Evolutionary conservation across 1,284 basidiomycete species (phyloP).

Genomic region (Ustilago esculenta): DNA sequence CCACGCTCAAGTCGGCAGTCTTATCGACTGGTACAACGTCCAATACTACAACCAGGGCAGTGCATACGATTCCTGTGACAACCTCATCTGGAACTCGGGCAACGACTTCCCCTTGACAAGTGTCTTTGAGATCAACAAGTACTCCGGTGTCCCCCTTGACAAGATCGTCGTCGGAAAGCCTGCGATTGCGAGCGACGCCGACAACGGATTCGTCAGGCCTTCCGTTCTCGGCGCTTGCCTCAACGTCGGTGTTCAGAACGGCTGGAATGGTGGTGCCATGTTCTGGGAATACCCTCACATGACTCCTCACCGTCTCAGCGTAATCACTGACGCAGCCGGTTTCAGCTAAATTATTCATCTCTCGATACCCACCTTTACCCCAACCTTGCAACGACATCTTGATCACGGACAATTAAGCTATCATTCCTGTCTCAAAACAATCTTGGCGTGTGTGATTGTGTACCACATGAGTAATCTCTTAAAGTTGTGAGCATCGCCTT

Average conservation of each 20-base stretch:
- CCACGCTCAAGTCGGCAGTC: slow-evolving; percentile 39
- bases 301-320: slow-evolving; percentile 39
- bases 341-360: slow-evolving; percentile 10
- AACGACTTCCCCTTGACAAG: slow-evolving; percentile 71
- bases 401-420: slow-evolving; percentile 33
- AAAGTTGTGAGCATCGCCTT: no score
- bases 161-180: slow-evolving; percentile 76
- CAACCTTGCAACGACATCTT: slow-evolving; percentile 14
- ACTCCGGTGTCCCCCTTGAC: slow-evolving; percentile 70
- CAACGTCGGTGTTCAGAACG: slow-evolving; percentile 71
- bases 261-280: slow-evolving; percentile 73
- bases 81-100: slow-evolving; percentile 72
- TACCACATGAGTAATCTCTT: no score
- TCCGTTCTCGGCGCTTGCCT: slow-evolving; percentile 73
- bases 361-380: neutral
- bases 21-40: slow-evolving; percentile 71
- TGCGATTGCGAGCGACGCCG: slow-evolving; percentile 71
- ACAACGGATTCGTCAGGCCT: slow-evolving; percentile 73
- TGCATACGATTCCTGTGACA: slow-evolving; percentile 50
- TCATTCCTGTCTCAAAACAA: neutral
- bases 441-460: no score
- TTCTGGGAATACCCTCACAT: slow-evolving; percentile 54
- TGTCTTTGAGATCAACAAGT: slow-evolving; percentile 75
- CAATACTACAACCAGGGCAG: slow-evolving; percentile 55
- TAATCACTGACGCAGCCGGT: slow-evolving; percentile 40